A percentile compares a stretch with the other conserved stretches of the same genome.
Evolutionary conservation across 305 asterid genomes (phyloP).

Genomic region (Fraxinus baroniana): DNA sequence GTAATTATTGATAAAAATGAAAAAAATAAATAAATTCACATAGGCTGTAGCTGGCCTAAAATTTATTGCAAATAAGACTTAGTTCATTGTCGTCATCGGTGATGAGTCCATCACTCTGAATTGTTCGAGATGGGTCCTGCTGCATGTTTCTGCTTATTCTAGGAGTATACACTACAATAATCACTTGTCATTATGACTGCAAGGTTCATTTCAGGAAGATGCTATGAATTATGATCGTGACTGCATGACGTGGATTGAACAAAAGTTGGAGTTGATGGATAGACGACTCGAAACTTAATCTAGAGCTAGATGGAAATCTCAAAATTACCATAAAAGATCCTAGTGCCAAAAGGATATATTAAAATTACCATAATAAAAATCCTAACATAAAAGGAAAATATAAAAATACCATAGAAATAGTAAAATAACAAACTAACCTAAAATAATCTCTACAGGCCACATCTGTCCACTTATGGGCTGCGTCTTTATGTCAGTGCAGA

Average conservation of each 20-base stretch:
- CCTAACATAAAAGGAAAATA: neutral
- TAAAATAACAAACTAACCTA: neutral
- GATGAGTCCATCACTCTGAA: neutral
- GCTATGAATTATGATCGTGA: neutral
- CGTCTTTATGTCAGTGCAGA: neutral
- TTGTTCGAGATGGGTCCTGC: neutral
- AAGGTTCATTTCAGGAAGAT: neutral
- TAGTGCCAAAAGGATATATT: neutral
- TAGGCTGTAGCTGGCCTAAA: neutral
- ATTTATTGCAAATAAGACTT: neutral
- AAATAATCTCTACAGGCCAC: neutral
- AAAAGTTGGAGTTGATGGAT: neutral
- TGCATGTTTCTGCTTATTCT: neutral
- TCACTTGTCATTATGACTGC: neutral
- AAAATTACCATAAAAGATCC: neutral
- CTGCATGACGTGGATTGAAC: neutral
- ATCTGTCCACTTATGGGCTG: neutral
- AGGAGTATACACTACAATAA: neutral
- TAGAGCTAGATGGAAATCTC: neutral
- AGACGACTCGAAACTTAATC: neutral
- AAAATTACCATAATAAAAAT: neutral
- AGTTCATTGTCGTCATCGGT: neutral
- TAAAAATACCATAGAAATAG: neutral
- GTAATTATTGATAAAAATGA: neutral
- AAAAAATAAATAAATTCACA: neutral